Conservation (phyloP, 768 basidiomycete species). For the Phaeotremella skinneri region DNA sequence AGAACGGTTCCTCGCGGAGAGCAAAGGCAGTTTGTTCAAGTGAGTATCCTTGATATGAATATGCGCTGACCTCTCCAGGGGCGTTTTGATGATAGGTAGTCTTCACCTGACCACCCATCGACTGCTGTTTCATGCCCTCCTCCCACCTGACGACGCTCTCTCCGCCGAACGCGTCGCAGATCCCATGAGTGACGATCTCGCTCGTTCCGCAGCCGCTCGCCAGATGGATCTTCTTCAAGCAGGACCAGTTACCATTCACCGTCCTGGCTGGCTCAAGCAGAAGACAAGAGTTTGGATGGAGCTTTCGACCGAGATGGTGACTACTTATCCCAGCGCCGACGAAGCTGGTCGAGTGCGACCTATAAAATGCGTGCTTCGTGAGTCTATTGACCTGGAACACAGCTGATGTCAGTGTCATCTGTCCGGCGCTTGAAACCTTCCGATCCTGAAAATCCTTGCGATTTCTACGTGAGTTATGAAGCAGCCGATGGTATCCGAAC, state of each 20-base stretch:
- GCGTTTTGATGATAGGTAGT: slow-evolving; percentile 54
- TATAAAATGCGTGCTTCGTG: slow-evolving; percentile 58
- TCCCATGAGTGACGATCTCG: slow-evolving; percentile 7
- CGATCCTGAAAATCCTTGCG: slow-evolving; percentile 56
- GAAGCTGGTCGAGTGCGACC: slow-evolving; percentile 62
- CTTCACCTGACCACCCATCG: slow-evolving; percentile 67
- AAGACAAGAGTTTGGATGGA: slow-evolving; percentile 64
- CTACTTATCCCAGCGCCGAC: slow-evolving; percentile 60
- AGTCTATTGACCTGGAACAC: slow-evolving; percentile 29
- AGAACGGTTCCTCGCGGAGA: slow-evolving; percentile 58
- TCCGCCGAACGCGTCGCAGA: slow-evolving; percentile 8
- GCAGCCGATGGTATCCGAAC: slow-evolving; percentile 38
- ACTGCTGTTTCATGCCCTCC: slow-evolving; percentile 64
- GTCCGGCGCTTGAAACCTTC: slow-evolving; percentile 56
- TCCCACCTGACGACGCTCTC: slow-evolving; percentile 55
- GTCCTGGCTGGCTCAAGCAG: slow-evolving; percentile 24
- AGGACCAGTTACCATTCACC: slow-evolving; percentile 58
- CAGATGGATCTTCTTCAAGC: slow-evolving; percentile 55
- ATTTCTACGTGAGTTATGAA: slow-evolving; percentile 54
- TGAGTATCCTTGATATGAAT: slow-evolving; percentile 15
- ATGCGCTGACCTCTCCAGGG: slow-evolving; percentile 21
- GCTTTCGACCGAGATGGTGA: slow-evolving; percentile 62
- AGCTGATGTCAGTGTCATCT: slow-evolving; percentile 55
- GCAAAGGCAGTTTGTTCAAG: slow-evolving; percentile 56
- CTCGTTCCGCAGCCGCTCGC: slow-evolving; percentile 48